Evolutionary conservation across 768 basidiomycete species (phyloP), one percentile per base, ranked within the genome.

Genomic region (Lyophyllum semitale): DNA sequence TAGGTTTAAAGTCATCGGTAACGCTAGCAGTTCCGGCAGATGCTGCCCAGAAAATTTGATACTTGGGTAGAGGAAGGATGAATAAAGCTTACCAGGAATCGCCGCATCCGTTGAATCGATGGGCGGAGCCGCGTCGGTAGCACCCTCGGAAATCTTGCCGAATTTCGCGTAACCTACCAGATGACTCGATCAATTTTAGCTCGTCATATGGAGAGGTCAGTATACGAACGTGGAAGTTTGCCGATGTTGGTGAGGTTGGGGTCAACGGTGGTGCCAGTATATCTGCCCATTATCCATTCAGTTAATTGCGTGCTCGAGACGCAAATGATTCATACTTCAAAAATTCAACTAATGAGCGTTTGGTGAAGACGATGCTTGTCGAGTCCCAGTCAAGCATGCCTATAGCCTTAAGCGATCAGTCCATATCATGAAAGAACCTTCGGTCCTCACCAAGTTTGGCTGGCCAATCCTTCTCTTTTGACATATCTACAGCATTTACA

Each of bases 321-420:
- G 23, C 35, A 35, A 20, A 48, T 59, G 41, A 26, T 20, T 25
- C 79, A 61, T 68, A 89, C 89, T 86, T 89, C 59, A 92, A 73
- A 66, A 92, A 92, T 62, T 91, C 89, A 49, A 91, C 76, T 59
- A 92, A 72, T 40, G 83, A 74, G 37, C 90, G 82, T 64, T 92
- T 92, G 13, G 88, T 91, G 66, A 92, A 91, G 26, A 92, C 83
- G 58, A 92, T 89, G 56, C 71, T 82, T 45, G 87, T 89, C 12
- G 71, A 67, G 64, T 91, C 90, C 89, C 90, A 91, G 70, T 92
- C 90, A 59, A 92, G 74, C 84, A 89, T 81, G 57, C 88, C 89
- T 90, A 48, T n/a, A 18, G 25, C n/a, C n/a, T n/a, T n/a, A n/a
- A n/a, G 11, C n/a, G 43, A 46, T 43, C n/a, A 38, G 27, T 26